A percentile compares a stretch with the other conserved stretches of the same genome.
Conservation (phyloP, 1,284 basidiomycete species). For the Cryptococcus sp. region DNA sequence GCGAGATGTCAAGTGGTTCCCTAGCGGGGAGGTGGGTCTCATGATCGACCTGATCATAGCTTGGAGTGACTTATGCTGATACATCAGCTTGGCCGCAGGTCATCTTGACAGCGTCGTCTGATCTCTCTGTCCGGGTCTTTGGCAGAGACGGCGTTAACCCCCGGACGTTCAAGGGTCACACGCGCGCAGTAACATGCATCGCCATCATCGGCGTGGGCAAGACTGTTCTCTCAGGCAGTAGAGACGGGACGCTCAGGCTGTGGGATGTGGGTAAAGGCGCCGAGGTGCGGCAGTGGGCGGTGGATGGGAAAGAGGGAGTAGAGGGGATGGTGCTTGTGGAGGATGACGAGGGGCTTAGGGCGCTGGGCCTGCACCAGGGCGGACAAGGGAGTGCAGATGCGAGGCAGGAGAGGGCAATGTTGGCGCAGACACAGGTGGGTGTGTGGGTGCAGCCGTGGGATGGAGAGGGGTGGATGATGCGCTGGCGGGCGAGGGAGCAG, state of each 20-base stretch:
- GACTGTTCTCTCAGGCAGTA: constrained; percentile 59
- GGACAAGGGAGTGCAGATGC: background rate
- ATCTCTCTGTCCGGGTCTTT: constrained; percentile 50
- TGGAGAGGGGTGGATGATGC: constrained; percentile 13
- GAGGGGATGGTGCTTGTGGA: constrained; percentile 32
- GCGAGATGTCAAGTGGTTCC: constrained; percentile 45
- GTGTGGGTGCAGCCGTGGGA: constrained; percentile 27
- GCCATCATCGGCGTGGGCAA: constrained; percentile 63
- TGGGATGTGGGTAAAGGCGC: constrained; percentile 67
- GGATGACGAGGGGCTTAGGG: constrained; percentile 26
- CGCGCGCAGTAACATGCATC: constrained; percentile 56
- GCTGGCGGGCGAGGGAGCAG: constrained; percentile 21
- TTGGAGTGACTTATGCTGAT: background rate
- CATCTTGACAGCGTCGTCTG: constrained; percentile 48
- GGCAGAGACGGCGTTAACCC: constrained; percentile 50
- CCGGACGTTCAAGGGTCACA: constrained; percentile 65
- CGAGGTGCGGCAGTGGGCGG: constrained; percentile 51
- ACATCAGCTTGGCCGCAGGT: constrained; percentile 29
- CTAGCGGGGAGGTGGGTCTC: constrained; percentile 35
- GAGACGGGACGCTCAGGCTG: constrained; percentile 66
- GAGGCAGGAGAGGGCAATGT: constrained; percentile 37
- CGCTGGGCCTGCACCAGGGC: constrained; percentile 9
- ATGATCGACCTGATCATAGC: background rate
- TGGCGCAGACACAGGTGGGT: constrained; percentile 60
- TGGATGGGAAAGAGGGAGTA: constrained; percentile 30